phyloP scores from a whole-genome alignment of 1,284 basidiomycete genomes.

The Tilletiaria anomala region DNA sequence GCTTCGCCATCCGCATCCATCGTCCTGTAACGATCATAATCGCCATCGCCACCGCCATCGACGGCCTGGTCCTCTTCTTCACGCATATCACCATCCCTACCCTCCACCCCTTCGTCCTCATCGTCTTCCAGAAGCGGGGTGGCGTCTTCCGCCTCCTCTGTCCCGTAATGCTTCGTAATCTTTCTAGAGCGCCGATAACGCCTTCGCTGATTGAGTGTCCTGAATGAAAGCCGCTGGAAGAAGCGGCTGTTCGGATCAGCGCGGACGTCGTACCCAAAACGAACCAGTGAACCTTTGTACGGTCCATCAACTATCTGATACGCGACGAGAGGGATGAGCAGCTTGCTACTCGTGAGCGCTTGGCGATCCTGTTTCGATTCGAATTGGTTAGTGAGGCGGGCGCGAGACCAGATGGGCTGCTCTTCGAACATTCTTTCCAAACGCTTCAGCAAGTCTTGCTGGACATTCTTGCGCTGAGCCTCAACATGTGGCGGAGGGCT shows the following conservation, averaged over 20 bases:
- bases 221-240: not conserved
- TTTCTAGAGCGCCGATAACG: not conserved
- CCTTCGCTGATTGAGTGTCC: not conserved
- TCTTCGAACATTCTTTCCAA: not conserved
- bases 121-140: not conserved
- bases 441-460: not conserved
- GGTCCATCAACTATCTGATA: not conserved
- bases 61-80: not conserved
- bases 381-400: not conserved
- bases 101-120: not conserved
- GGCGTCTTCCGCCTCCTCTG: conserved; percentile 1
- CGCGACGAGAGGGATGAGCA: not conserved
- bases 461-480: not conserved
- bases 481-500: no score
- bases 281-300: conserved; percentile 48
- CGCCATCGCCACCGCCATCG: not conserved
- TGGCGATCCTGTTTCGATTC: not conserved
- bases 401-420: not conserved
- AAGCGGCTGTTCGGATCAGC: conserved; percentile 56
- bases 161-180: conserved; percentile 1
- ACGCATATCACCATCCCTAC: not conserved
- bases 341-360: not conserved
- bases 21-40: not conserved
- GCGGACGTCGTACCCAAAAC: conserved; percentile 78
- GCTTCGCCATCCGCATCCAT: not conserved